phyloP scores from a whole-genome alignment of 2,329 filamentous ascomycete genomes.

The Annulohypoxylon truncatum region DNA sequence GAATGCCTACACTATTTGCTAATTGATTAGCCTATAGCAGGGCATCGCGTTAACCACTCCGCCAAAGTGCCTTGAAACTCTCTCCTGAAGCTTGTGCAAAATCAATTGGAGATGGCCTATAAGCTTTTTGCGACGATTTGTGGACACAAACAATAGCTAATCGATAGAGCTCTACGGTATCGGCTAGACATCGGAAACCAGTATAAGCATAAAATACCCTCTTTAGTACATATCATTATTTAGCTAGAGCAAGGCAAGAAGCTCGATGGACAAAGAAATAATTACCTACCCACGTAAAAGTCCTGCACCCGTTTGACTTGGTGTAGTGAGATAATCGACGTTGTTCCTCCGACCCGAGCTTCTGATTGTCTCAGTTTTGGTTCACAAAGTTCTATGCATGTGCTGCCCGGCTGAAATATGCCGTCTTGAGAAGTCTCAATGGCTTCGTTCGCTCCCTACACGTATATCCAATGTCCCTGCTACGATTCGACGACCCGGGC shows the following conservation, averaged over 20 bases:
- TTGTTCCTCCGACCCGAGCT: not conserved
- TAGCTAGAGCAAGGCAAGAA: not conserved
- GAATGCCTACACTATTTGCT: slow-evolving; percentile 21
- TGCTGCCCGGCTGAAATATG: slow-evolving; percentile 42
- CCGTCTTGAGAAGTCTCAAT: slow-evolving; percentile 41
- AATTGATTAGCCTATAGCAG: not conserved
- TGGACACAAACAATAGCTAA: not conserved
- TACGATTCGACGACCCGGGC: slow-evolving; percentile 41
- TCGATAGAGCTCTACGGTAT: slow-evolving; percentile 19
- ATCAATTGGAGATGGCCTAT: not conserved
- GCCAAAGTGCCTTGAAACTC: slow-evolving; percentile 20
- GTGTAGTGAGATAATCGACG: not conserved
- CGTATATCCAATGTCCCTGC: slow-evolving; percentile 75
- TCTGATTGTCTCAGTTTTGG: not conserved
- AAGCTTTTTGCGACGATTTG: not conserved
- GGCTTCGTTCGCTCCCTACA: slow-evolving; percentile 66
- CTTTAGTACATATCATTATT: slow-evolving; percentile 12
- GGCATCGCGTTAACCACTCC: slow-evolving; percentile 26
- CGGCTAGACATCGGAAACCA: not conserved
- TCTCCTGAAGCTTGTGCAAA: too few relatives aligned
- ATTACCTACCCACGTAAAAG: not conserved
- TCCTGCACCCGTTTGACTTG: slow-evolving; percentile 1
- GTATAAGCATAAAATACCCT: not conserved
- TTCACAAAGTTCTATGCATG: not conserved
- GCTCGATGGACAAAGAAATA: not conserved